Conservation (phyloP, 164 flowering plant species). For the Vitis riparia region DNA sequence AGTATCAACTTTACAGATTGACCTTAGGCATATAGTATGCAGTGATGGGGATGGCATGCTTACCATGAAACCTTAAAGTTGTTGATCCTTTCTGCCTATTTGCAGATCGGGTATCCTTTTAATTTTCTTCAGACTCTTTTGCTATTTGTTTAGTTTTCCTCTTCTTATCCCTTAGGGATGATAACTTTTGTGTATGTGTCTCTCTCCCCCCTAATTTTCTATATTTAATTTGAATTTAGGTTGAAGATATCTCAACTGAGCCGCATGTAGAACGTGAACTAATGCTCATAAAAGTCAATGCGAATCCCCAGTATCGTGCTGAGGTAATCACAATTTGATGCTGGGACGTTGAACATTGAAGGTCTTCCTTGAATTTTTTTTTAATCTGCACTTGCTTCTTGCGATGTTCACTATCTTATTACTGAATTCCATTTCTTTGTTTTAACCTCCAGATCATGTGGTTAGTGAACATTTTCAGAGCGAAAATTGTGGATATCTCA, state of each 20-base stretch:
- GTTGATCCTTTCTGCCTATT: too few relatives aligned
- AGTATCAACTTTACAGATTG: too few relatives aligned
- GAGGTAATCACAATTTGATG: conserved; percentile 49
- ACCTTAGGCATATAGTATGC: too few relatives aligned
- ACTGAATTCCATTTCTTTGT: conserved; percentile 1
- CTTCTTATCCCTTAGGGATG: not conserved
- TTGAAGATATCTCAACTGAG: conserved; percentile 85
- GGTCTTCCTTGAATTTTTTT: not conserved
- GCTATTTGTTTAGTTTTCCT: not conserved
- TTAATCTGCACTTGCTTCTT: not conserved
- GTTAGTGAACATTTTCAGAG: conserved; percentile 88
- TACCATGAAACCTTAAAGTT: too few relatives aligned
- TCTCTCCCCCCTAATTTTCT: not conserved
- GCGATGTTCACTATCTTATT: not conserved
- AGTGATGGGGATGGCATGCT: too few relatives aligned
- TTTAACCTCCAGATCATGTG: conserved; percentile 69
- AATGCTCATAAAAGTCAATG: conserved; percentile 87
- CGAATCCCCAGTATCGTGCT: conserved; percentile 52
- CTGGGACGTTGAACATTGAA: not conserved
- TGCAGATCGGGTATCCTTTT: too few relatives aligned
- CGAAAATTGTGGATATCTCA: conserved; percentile 82
- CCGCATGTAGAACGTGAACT: conserved; percentile 96
- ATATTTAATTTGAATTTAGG: conserved; percentile 36
- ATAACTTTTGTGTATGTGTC: not conserved
- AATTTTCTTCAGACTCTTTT: not conserved